Conservation (phyloP, 768 basidiomycete genomes). For the Zangia roseola region DNA sequence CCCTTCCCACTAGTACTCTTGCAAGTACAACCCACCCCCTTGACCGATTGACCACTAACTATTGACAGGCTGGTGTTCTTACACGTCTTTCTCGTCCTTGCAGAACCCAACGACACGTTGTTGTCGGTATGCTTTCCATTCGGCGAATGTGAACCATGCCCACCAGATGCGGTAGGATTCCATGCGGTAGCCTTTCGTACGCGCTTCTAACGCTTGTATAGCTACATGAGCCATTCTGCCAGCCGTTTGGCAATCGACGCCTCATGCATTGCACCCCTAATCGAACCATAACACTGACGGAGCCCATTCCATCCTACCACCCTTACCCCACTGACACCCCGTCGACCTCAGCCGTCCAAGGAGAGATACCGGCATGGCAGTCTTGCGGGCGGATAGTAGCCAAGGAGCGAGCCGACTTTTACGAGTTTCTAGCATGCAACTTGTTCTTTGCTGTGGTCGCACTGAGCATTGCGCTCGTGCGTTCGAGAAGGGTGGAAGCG, state of each 20-base stretch:
- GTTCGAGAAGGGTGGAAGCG: slow-evolving; percentile 66
- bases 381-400: slow-evolving; percentile 85
- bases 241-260: slow-evolving; percentile 93
- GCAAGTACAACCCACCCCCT: slow-evolving; percentile 1
- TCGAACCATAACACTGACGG: slow-evolving; percentile 26
- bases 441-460: slow-evolving; percentile 66
- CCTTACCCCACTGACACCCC: slow-evolving; percentile 10
- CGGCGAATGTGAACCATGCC: slow-evolving; percentile 63
- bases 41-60: background rate
- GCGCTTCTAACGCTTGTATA: slow-evolving; percentile 30
- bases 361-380: slow-evolving; percentile 84
- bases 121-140: slow-evolving; percentile 48
- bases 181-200: slow-evolving; percentile 3
- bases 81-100: slow-evolving; percentile 8
- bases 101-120: background rate
- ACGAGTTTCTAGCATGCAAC: slow-evolving; percentile 88
- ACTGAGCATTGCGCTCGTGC: slow-evolving; percentile 61
- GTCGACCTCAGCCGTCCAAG: slow-evolving; percentile 23
- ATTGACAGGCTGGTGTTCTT: slow-evolving; percentile 13
- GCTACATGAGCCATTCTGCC: slow-evolving; percentile 87
- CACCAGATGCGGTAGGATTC: slow-evolving; percentile 53
- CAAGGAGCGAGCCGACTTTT: slow-evolving; percentile 83
- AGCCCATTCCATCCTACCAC: slow-evolving; percentile 16
- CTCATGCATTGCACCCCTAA: slow-evolving; percentile 72
- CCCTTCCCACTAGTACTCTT: slow-evolving; percentile 11